These are phyloP conservation scores for Scedosporium dehoogii DNA, from an alignment of 2,329 filamentous ascomycete genomes.

Conservation along the genomic window DNA sequence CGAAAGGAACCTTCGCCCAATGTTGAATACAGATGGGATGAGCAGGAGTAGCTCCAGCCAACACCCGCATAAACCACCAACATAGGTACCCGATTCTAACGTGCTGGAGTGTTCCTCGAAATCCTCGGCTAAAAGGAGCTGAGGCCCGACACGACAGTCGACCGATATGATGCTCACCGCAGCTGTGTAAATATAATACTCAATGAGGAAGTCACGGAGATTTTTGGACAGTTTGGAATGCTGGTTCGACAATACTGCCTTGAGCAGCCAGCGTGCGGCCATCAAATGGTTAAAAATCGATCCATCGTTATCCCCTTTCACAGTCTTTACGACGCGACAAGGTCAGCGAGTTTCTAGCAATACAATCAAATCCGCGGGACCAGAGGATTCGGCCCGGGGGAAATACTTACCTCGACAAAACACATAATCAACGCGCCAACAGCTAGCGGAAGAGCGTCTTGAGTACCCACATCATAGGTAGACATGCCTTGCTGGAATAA, in stretches of 20 bases:
- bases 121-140: conserved; percentile 20
- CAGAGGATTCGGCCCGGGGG: not conserved
- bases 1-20: conserved; percentile 26
- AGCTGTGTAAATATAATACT: conserved; percentile 38
- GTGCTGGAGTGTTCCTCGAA: conserved; percentile 20
- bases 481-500: conserved; percentile 25
- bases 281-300: conserved; percentile 35
- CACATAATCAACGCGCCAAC: conserved; percentile 35
- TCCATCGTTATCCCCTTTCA: conserved; percentile 33
- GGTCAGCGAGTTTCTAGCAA: conserved; percentile 8
- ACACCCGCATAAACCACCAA: conserved; percentile 27
- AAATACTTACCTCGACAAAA: conserved; percentile 31
- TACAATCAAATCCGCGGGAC: too few species aligned
- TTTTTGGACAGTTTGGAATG: conserved; percentile 23
- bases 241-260: conserved; percentile 23
- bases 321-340: conserved; percentile 19
- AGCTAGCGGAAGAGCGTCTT: conserved; percentile 27
- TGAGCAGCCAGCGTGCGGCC: conserved; percentile 31
- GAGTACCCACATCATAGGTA: conserved; percentile 22
- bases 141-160: conserved; percentile 17
- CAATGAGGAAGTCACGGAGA: conserved; percentile 33
- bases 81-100: conserved; percentile 18
- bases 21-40: conserved; percentile 29
- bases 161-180: conserved; percentile 37
- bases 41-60: conserved; percentile 27